These are phyloP conservation scores for Flueggea neowawraea DNA, from an alignment of 441 rosid genomes.

Conservation along the genomic window DNA sequence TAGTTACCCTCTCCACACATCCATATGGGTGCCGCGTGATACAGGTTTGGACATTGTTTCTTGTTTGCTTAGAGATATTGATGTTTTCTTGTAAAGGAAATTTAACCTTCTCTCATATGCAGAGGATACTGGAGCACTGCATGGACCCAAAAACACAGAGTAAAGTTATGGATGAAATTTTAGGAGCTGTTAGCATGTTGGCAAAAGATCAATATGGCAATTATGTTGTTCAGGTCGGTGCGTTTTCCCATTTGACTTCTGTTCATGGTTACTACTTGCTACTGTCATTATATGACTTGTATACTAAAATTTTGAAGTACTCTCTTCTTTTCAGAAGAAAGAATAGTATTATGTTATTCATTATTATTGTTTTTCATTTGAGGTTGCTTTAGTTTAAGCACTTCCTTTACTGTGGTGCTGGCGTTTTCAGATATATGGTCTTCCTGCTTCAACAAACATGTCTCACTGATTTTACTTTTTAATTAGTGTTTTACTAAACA, in stretches of 20 bases:
- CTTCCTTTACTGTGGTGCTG: too few species aligned
- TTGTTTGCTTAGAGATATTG: constrained; percentile 6
- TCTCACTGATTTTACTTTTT: neutral
- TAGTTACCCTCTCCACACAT: constrained; percentile 74
- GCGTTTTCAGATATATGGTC: neutral
- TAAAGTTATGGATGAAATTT: constrained; percentile 83
- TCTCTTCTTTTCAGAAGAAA: too few species aligned
- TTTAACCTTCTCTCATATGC: constrained; percentile 15
- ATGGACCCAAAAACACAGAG: constrained; percentile 51
- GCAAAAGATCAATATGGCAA: constrained; percentile 95
- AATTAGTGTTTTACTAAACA: too few species aligned
- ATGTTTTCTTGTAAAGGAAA: neutral
- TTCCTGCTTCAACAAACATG: neutral
- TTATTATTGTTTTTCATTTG: too few species aligned
- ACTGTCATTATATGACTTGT: too few species aligned
- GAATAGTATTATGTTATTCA: too few species aligned
- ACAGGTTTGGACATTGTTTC: constrained; percentile 47
- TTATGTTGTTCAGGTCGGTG: constrained; percentile 82
- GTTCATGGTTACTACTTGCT: neutral
- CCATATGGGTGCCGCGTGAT: constrained; percentile 94
- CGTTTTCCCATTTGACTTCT: constrained; percentile 2
- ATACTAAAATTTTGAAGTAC: too few species aligned
- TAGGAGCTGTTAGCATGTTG: constrained; percentile 70
- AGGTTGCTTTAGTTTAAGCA: too few species aligned
- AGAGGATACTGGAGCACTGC: constrained; percentile 92